Conservation (phyloP, 805 yeast genomes). For the Suhomyces canberraensis region DNA sequence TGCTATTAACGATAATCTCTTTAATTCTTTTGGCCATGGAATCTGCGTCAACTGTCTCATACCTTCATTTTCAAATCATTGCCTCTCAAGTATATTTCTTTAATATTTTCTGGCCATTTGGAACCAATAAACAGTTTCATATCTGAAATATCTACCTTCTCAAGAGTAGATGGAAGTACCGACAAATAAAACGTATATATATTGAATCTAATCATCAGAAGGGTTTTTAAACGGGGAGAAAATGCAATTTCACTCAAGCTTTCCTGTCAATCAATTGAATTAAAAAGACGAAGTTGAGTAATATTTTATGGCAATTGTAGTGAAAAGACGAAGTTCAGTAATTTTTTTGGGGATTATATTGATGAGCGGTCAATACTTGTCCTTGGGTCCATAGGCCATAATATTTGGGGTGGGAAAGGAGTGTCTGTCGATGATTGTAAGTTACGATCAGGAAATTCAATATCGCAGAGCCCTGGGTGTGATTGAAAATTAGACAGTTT, state of each 20-base stretch:
- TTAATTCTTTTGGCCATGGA: conserved; percentile 23
- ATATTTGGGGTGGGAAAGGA: conserved; percentile 23
- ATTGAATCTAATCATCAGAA: conserved; percentile 33
- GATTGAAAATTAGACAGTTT: conserved; percentile 7
- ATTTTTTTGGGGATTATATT: no score
- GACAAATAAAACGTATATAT: conserved; percentile 20
- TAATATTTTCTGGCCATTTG: conserved; percentile 26
- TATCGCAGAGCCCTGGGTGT: conserved; percentile 17
- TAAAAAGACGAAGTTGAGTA: conserved; percentile 30
- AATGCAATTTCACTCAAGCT: conserved; percentile 10
- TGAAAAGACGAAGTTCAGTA: no score
- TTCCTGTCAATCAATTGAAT: conserved; percentile 18
- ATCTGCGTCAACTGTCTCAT: conserved; percentile 14
- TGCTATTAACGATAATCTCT: conserved; percentile 20
- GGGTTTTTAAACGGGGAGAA: conserved; percentile 22
- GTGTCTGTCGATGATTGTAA: conserved; percentile 26
- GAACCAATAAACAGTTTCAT: conserved; percentile 9
- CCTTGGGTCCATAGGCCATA: conserved; percentile 38
- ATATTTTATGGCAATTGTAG: conserved; percentile 23
- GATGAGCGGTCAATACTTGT: conserved; percentile 21
- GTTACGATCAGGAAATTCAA: conserved; percentile 33
- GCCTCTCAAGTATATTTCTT: conserved; percentile 20
- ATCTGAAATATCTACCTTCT: conserved; percentile 27
- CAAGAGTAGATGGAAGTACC: conserved; percentile 25
- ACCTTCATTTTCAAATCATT: conserved; percentile 18